A percentile compares a stretch with the other conserved stretches of the same genome.
These are phyloP conservation scores for Coemansia sp. DNA, from an alignment of 192 early-diverging fungal species.

Conservation along the genomic window DNA sequence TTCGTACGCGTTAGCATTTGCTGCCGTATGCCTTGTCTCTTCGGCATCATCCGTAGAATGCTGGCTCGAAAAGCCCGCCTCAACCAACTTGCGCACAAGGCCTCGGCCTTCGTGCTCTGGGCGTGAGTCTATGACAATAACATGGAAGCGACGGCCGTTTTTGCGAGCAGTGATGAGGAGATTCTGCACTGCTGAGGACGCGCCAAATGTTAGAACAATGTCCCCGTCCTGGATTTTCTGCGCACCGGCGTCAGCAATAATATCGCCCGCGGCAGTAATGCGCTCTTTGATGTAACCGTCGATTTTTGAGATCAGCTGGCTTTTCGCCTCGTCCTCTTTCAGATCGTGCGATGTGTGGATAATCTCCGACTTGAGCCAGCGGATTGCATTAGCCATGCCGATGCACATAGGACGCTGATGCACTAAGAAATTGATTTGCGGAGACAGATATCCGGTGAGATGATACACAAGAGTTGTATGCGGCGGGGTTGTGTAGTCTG, in stretches of 20 bases:
- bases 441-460: constrained; percentile 77
- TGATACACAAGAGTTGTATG: constrained; percentile 75
- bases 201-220: constrained; percentile 87
- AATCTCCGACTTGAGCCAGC: constrained; percentile 86
- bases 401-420: constrained; percentile 83
- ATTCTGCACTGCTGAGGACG: constrained; percentile 84
- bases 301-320: constrained; percentile 68
- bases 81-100: constrained; percentile 39
- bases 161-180: constrained; percentile 75
- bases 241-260: constrained; percentile 77
- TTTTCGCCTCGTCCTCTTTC: constrained; percentile 81
- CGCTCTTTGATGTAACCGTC: constrained; percentile 88
- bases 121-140: constrained; percentile 88
- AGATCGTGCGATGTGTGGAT: constrained; percentile 70
- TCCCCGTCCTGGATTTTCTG: constrained; percentile 91
- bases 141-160: constrained; percentile 77
- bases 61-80: constrained; percentile 58
- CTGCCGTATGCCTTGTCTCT: not conserved
- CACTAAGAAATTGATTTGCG: constrained; percentile 88
- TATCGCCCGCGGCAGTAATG: constrained; percentile 76
- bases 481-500: constrained; percentile 86
- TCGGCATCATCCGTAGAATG: constrained; percentile 57
- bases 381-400: constrained; percentile 91
- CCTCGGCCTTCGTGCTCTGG: constrained; percentile 81
- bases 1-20: constrained; percentile 3